Evolutionary conservation across 257 asterid genomes (phyloP).

Genomic region (Solanum medicagineum): DNA sequence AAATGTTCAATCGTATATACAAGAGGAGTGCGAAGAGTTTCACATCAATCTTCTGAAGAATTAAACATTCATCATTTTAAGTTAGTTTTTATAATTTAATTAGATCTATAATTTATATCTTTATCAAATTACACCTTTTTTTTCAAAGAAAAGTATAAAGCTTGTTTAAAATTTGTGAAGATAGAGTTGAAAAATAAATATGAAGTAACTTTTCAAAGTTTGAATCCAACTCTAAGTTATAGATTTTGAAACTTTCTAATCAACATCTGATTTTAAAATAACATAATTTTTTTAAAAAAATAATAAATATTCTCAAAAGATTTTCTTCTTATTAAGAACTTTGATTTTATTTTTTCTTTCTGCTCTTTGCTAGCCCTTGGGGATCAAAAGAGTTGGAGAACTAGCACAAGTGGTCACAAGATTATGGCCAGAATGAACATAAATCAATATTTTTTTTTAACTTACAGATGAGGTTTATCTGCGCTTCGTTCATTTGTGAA

Average conservation of each 20-base stretch:
- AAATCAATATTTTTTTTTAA: neutral
- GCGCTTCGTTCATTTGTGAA: too few species aligned
- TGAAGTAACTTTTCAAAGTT: neutral
- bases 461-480: neutral
- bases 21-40: neutral
- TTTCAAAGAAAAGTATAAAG: neutral
- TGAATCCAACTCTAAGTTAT: neutral
- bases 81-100: neutral
- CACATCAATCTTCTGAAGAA: neutral
- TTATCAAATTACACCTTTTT: neutral
- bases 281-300: neutral
- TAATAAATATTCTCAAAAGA: neutral
- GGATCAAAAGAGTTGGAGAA: neutral
- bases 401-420: neutral
- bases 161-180: neutral
- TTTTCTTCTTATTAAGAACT: neutral
- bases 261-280: neutral
- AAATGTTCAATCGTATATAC: fast-evolving
- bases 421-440: neutral
- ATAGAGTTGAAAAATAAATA: neutral
- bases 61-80: neutral
- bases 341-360: neutral
- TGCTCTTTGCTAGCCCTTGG: neutral
- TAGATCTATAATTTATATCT: neutral
- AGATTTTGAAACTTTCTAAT: neutral